A percentile compares a stretch with the other conserved stretches of the same genome.
Evolutionary conservation across 495 filamentous ascomycete species (phyloP).

Genomic region (Podospora bellae-mahoneyi): DNA sequence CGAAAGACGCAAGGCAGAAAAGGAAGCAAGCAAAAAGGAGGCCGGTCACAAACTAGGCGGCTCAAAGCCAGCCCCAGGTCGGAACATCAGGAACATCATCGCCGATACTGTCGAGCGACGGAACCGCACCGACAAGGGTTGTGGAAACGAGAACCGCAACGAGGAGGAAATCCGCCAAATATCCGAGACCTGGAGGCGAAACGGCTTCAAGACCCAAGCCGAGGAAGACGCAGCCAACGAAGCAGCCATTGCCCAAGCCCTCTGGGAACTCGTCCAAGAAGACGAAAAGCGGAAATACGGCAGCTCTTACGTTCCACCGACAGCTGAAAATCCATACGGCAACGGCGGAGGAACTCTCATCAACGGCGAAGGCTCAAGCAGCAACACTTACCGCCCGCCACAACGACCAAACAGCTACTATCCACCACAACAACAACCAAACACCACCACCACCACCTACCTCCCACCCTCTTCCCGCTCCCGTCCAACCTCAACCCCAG

Average conservation of each 20-base stretch:
- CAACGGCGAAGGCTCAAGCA: neutral
- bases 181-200: conserved; percentile 62
- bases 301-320: conserved; percentile 60
- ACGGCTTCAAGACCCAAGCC: conserved; percentile 77
- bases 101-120: conserved; percentile 69
- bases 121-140: conserved; percentile 58
- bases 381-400: neutral
- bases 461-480: neutral
- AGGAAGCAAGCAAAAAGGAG: conserved; percentile 39
- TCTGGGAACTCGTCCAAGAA: conserved; percentile 82
- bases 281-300: conserved; percentile 68
- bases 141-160: conserved; percentile 64
- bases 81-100: conserved; percentile 72
- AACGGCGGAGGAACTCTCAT: conserved; percentile 34
- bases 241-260: conserved; percentile 78
- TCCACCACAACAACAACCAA: conserved; percentile 18
- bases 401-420: conserved; percentile 13
- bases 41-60: conserved; percentile 78
- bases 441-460: no score
- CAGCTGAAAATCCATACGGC: conserved; percentile 58
- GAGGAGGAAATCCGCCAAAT: conserved; percentile 57
- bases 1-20: conserved; percentile 61
- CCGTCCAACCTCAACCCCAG: neutral
- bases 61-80: conserved; percentile 51
- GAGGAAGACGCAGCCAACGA: conserved; percentile 91